phyloP scores from a whole-genome alignment of 2,329 filamentous ascomycete genomes.

The Phialophora expanda region DNA sequence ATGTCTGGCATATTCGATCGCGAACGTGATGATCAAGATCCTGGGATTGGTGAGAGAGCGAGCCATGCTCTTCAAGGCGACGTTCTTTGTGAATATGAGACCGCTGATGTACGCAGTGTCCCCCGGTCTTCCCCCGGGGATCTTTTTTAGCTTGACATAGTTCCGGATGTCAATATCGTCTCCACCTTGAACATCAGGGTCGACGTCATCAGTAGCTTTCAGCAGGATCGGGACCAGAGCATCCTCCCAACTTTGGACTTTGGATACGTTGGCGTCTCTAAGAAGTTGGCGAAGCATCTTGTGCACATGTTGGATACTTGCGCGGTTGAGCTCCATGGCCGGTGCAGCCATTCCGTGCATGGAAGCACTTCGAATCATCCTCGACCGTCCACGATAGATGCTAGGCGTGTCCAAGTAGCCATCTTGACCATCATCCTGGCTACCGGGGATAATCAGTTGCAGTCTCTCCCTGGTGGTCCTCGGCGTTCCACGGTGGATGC shows the following conservation, averaged over 20 bases:
- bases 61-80: constrained; percentile 95
- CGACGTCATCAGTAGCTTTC: constrained; percentile 90
- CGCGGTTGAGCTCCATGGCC: constrained; percentile 81
- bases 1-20: constrained; percentile 93
- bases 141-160: constrained; percentile 96
- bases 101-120: constrained; percentile 97
- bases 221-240: constrained; percentile 88
- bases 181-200: constrained; percentile 85
- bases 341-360: constrained; percentile 76
- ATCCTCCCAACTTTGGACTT: constrained; percentile 81
- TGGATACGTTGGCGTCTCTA: constrained; percentile 74
- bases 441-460: constrained; percentile 49
- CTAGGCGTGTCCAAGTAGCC: constrained; percentile 33
- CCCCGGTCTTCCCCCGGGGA: constrained; percentile 84
- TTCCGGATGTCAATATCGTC: constrained; percentile 98
- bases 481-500: constrained; percentile 73
- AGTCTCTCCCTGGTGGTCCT: constrained; percentile 65
- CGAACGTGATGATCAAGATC: constrained; percentile 91
- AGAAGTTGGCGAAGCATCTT: constrained; percentile 83
- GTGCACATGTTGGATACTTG: constrained; percentile 85
- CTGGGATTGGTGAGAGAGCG: constrained; percentile 81
- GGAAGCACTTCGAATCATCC: constrained; percentile 78
- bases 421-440: constrained; percentile 47
- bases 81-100: constrained; percentile 95
- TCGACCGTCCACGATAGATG: constrained; percentile 47